Conservation (phyloP, 176 grass and related monocot species). For the Oryza glaberrima region DNA sequence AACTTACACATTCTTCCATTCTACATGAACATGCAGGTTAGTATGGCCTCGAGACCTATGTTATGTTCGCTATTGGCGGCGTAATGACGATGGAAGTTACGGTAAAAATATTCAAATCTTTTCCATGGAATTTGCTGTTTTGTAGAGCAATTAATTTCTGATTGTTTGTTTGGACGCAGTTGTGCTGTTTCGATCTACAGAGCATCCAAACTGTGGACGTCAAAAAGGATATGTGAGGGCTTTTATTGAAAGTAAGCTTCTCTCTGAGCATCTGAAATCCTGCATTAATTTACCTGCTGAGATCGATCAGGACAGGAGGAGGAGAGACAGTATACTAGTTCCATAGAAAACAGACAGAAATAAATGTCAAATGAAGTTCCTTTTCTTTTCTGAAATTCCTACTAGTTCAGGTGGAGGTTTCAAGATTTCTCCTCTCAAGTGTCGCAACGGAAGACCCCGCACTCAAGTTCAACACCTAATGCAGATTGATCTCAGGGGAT, state of each 20-base stretch:
- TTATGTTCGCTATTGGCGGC: slow-evolving; percentile 93
- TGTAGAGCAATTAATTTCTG: slow-evolving; percentile 8
- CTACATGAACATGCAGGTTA: slow-evolving; percentile 60
- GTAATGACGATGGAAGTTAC: slow-evolving; percentile 98
- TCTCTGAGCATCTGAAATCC: slow-evolving; percentile 25
- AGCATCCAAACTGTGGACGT: slow-evolving; percentile 74
- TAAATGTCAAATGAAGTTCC: background rate
- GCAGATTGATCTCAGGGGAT: slow-evolving; percentile 95
- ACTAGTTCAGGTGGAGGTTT: slow-evolving; percentile 86
- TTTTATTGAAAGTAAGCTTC: slow-evolving; percentile 87
- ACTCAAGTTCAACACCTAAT: slow-evolving; percentile 94
- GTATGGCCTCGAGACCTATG: slow-evolving; percentile 98
- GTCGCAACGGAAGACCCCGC: slow-evolving; percentile 72
- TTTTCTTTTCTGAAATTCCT: slow-evolving; percentile 41
- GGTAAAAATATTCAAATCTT: slow-evolving; percentile 54
- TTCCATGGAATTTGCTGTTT: slow-evolving; percentile 13
- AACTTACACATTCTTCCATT: background rate
- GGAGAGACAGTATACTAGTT: background rate
- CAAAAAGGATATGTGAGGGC: slow-evolving; percentile 86
- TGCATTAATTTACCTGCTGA: slow-evolving; percentile 33
- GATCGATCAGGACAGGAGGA: background rate
- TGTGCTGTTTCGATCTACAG: slow-evolving; percentile 87
- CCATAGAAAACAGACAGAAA: slow-evolving; percentile 19
- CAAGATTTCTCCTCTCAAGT: slow-evolving; percentile 87
- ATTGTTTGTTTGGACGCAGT: slow-evolving; percentile 54